A percentile compares a stretch with the other conserved stretches of the same genome.
These are phyloP conservation scores for Panaeolus papilionaceus DNA, from an alignment of 768 basidiomycete genomes.

Conservation along the genomic window DNA sequence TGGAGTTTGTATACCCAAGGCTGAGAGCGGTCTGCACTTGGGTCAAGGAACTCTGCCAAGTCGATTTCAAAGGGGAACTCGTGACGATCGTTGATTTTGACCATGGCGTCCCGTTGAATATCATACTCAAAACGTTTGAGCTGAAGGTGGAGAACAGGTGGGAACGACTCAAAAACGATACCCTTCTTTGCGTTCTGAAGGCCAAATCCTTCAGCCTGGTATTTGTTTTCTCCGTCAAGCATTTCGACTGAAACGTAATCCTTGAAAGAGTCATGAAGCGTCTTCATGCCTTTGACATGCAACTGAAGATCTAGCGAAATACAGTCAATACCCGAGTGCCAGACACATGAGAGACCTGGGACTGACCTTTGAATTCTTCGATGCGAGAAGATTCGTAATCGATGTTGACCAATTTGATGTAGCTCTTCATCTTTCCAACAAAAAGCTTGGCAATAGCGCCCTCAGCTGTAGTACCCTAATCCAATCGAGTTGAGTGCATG, in stretches of 20 bases:
- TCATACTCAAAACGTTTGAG: slow-evolving; percentile 99
- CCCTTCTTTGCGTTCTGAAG: slow-evolving; percentile 99
- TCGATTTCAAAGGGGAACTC: slow-evolving; percentile 99
- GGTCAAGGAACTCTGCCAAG: slow-evolving; percentile 89
- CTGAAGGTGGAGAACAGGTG: slow-evolving; percentile 98
- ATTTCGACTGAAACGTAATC: slow-evolving; percentile 98
- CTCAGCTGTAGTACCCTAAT: slow-evolving; percentile 89
- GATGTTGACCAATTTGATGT: slow-evolving; percentile 98
- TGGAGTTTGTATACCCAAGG: slow-evolving; percentile 95
- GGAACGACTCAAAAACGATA: slow-evolving; percentile 97
- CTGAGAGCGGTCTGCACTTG: slow-evolving; percentile 79
- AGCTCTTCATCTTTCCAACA: slow-evolving; percentile 99
- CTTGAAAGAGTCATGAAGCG: slow-evolving; percentile 94
- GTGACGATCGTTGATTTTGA: slow-evolving; percentile 99
- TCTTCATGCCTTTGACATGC: slow-evolving; percentile 99
- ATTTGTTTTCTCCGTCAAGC: slow-evolving; percentile 98
- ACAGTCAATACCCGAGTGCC: background rate
- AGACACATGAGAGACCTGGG: background rate
- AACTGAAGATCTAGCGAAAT: slow-evolving; percentile 84
- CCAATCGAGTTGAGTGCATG: slow-evolving; percentile 9
- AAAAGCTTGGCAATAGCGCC: slow-evolving; percentile 95
- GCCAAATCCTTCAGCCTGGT: slow-evolving; percentile 95
- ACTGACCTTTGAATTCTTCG: slow-evolving; percentile 94
- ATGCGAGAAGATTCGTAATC: slow-evolving; percentile 94
- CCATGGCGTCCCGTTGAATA: slow-evolving; percentile 98